Evolutionary conservation across 257 asterid species (phyloP), one percentile per base, ranked within the genome.

Genomic region (Leonotis leonurus): DNA sequence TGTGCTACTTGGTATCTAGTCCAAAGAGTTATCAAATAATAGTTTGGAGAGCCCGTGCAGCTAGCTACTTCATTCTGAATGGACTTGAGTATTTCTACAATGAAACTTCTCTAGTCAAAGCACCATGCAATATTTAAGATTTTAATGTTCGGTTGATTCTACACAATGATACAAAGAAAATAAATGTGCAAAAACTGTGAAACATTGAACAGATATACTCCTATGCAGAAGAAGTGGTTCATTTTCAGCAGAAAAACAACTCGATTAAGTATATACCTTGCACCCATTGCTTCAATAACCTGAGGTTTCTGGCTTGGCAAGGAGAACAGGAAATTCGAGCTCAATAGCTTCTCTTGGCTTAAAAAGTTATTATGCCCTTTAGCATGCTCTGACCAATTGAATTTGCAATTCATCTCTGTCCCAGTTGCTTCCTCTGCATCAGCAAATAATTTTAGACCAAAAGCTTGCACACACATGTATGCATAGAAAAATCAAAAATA

Each of bases 361-460:
- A 49, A 62, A 69, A 83, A 86, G 67, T 80, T 75, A 63, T 78
- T 59, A 76, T 80, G 95, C 27, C 85, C 86, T 56, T 73, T 74
- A 65, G 80, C 95, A 65, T 92, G 95, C 60, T 81, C 81, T 29
- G 73, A 27, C 97, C 89, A 92, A 73, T 92, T 92, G 57, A 21
- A 66, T 84, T 73, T 81, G 43, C 51, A 70, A 21, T 61, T 64
- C 62, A 69, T 66, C 80, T 29, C 73, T 86, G 67, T 58, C 69
- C 35, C 70, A 65, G 70, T 61, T 67, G 73, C 62, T 64, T 63
- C 61, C 73, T 72, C 92, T 85, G 74, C 76, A 66, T 44, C 61
- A 30, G 69, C 18, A 62, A 9, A 64, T n/a, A 13, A 1, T 20
- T 49, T 32, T 57, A 27, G 2, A 33, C 27, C 59, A 58, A 43